Base-by-base conservation (phyloP, 495 filamentous ascomycete genomes). In the Hyaloscypha bicolor region DNA sequence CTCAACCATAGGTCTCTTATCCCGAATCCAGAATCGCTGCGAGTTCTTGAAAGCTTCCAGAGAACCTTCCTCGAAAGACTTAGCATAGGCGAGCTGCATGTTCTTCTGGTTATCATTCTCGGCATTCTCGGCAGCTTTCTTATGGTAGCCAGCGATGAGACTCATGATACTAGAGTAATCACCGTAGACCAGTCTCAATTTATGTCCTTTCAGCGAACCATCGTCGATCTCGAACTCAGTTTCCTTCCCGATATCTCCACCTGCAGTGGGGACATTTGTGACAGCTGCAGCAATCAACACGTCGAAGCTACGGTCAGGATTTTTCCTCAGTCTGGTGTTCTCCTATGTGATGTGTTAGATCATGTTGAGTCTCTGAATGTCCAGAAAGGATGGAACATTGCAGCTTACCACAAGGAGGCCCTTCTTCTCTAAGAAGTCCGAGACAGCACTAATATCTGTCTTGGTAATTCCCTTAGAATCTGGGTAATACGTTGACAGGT, bases 401-500 rank as follows among this genome's bases (percentile, higher is more conserved):
- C 25, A 22, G 55, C 71, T 32, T 68, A 73, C 71, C 25, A 68
- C 65, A 58, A 89, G 80, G 29, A 91, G 79, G 11, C 87, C 85
- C 79, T 91, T 92, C 75, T 87, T 81, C 76, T 90, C 90, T 78
- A 93, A 82, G 78, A 93, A 90, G 29, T 88, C 83, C 16, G 87
- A 85, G 51, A 96, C 81, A 12, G 85, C 83, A 8, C 83, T 83
- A 57, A 97, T 94, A 76, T 99, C 94, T 33, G 86, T 83, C 76
- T 97, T 90, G 31, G 91, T 93, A 74, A 99, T 97, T 42, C 85
- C 81, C 22, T 91, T 85, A 6, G 92, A 96, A 65, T 92, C 88
- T 8, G 95, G 95, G 74, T 99, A 98, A 77, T 99, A 99, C 1
- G 90, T 90, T 2, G 91, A 93, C 80, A 96, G 83, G 75, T 98